Conservation (phyloP, 2,329 filamentous ascomycete genomes). For the Hymenoscyphus albidus region DNA sequence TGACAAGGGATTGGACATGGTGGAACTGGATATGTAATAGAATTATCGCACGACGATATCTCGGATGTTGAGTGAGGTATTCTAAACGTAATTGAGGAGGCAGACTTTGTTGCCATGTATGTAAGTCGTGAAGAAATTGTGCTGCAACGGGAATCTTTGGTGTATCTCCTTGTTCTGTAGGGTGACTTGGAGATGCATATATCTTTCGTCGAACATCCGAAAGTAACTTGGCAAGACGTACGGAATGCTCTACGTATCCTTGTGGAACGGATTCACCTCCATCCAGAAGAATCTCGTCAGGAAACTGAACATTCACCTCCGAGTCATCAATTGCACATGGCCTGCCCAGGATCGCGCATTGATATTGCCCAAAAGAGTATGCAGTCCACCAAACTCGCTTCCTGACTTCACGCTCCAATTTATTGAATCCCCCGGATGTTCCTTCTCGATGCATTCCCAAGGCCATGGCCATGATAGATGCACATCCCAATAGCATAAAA, state of each 20-base stretch:
- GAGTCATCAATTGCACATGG: constrained; percentile 32
- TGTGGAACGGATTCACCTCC: constrained; percentile 25
- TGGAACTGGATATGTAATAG: constrained; percentile 32
- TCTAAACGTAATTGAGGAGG: constrained; percentile 27
- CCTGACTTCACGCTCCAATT: constrained; percentile 29
- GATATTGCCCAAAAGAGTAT: constrained; percentile 31
- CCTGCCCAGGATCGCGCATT: constrained; percentile 32
- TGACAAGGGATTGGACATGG: constrained; percentile 30
- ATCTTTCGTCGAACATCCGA: constrained; percentile 30
- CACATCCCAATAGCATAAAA: constrained; percentile 40
- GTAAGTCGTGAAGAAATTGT: constrained; percentile 26
- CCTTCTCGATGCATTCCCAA: constrained; percentile 43
- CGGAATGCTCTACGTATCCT: constrained; percentile 28
- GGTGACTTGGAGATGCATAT: constrained; percentile 24
- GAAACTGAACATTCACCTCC: constrained; percentile 31
- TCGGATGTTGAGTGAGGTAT: constrained; percentile 17
- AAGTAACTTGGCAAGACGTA: constrained; percentile 27
- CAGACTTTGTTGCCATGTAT: constrained; percentile 29
- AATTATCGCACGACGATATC: constrained; percentile 28
- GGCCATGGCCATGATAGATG: constrained; percentile 41
- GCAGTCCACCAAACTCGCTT: constrained; percentile 34
- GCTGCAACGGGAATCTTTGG: constrained; percentile 24
- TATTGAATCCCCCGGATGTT: constrained; percentile 37
- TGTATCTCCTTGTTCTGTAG: constrained; percentile 22
- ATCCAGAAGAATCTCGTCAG: constrained; percentile 31